These are phyloP conservation scores for Termitomyces sp. DNA, from an alignment of 768 basidiomycete genomes.

Conservation along the genomic window DNA sequence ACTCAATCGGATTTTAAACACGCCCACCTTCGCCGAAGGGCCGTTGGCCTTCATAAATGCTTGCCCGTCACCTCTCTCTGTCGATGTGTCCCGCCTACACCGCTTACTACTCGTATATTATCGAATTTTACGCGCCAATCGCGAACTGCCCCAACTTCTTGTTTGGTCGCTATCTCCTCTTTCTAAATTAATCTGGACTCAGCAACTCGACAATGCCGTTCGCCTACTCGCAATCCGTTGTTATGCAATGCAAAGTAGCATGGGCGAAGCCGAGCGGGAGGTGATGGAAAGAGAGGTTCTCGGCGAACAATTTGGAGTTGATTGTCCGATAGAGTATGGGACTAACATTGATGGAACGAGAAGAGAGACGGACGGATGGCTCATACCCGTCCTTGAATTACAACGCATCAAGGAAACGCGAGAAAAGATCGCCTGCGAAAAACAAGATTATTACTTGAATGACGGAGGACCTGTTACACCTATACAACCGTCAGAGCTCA, in stretches of 20 bases:
- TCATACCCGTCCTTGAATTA: conserved; percentile 69
- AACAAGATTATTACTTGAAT: conserved; percentile 42
- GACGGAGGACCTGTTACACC: conserved; percentile 28
- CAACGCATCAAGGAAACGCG: conserved; percentile 53
- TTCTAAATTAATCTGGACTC: conserved; percentile 38
- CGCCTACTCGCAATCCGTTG: conserved; percentile 72
- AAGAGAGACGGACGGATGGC: conserved; percentile 70
- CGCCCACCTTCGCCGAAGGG: conserved; percentile 41
- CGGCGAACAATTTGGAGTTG: conserved; percentile 53
- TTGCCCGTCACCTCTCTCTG: conserved; percentile 22
- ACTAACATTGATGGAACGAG: conserved; percentile 41
- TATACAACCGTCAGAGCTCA: conserved; percentile 47
- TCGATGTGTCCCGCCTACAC: conserved; percentile 53
- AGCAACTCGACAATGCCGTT: conserved; percentile 52
- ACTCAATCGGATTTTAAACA: conserved; percentile 46
- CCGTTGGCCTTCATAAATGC: conserved; percentile 48
- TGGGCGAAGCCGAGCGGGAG: conserved; percentile 74
- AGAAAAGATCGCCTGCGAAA: conserved; percentile 35
- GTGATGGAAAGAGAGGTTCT: conserved; percentile 59
- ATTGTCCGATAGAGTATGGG: conserved; percentile 63
- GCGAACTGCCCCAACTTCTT: conserved; percentile 56
- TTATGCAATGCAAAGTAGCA: conserved; percentile 71
- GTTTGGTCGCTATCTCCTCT: conserved; percentile 63
- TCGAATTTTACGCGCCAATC: conserved; percentile 73
- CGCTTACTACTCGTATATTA: conserved; percentile 75